Base-by-base conservation (phyloP, 2,329 filamentous ascomycete species). In the Paramyrothecium sp. region DNA sequence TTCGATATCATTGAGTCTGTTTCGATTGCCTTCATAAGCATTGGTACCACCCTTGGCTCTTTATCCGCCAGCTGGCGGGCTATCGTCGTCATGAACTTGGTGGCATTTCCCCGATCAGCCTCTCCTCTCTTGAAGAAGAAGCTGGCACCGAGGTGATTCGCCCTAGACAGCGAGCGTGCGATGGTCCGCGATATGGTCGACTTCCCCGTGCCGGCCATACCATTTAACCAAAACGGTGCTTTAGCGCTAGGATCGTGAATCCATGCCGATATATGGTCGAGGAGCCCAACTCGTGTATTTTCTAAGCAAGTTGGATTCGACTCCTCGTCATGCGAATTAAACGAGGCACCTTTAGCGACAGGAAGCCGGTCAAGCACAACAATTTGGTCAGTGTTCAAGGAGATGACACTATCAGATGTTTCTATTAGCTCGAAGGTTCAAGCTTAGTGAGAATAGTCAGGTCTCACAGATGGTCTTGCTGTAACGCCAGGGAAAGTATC, bases 101-200 rank as follows among this genome's bases (percentile, higher is more conserved):
- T 60, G 2, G 70, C 70, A 48, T 68, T 70, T 4, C 72, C 69
- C 22, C 73, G 68, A 58, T 78, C 73, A 7, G 61, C 65, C 54
- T 76, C 73, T 3, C 72, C 75, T 60, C 65, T 70, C 54, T 75
- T 77, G 63, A 81, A 81, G 65, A 79, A 79, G 60, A 80, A 80
- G 58, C 70, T 75, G 2, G 71, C 71, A 20, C 66, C 69, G 47
- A 76, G 67, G 2, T 38, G 44, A 20, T 53, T 44, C 22, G 30
- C 30, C 17, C 26, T 23, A n/a, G 53, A 54, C 33, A 8, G 66
- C 65, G 5, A 72, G 30, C 2, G 68, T 3, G 71, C 70, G 2
- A 75, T 23, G 1, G 71, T 74, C 0, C 67, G 71, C 7, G 71
- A 67, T 1, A 77, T 71, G 7, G 73, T 77, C 1, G 73, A 76